These are phyloP conservation scores for Dalbergia cochinchinensis DNA, from an alignment of 306 rosid genomes.

Conservation along the genomic window DNA sequence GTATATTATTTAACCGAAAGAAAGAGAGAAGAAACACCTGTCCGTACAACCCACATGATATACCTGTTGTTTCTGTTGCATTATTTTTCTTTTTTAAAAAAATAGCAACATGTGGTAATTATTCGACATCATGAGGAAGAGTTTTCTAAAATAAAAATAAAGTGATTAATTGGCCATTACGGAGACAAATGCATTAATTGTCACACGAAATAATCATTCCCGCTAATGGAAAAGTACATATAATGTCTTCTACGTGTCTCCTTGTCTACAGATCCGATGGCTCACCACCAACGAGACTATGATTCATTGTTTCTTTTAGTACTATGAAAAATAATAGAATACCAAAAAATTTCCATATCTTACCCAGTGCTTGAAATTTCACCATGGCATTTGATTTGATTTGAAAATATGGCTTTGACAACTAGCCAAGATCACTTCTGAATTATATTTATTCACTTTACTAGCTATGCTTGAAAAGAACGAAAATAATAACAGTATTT, in stretches of 20 bases:
- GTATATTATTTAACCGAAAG: too few species aligned
- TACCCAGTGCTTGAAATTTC: neutral
- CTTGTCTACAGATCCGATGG: neutral
- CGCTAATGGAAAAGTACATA: neutral
- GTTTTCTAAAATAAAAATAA: slow-evolving; percentile 9
- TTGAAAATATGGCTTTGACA: neutral
- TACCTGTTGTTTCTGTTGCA: neutral
- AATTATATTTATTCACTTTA: too few species aligned
- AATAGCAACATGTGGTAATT: slow-evolving; percentile 31
- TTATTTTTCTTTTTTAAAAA: neutral
- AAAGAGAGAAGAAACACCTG: neutral
- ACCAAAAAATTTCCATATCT: neutral
- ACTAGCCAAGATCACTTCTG: too few species aligned
- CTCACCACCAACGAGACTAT: neutral
- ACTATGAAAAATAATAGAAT: neutral
- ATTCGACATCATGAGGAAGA: slow-evolving; percentile 19
- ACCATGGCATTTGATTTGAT: neutral
- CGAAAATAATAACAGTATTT: too few species aligned
- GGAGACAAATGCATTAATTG: slow-evolving; percentile 35
- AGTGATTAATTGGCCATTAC: neutral
- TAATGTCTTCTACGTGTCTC: slow-evolving; percentile 14
- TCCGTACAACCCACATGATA: slow-evolving; percentile 12
- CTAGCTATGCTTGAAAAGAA: too few species aligned
- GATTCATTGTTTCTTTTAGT: slow-evolving; percentile 4
- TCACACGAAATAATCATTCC: slow-evolving; percentile 15